Evolutionary conservation across 1,284 basidiomycete genomes (phyloP), one percentile per base, ranked within the genome.

Genomic region (Moesziomyces sp.): DNA sequence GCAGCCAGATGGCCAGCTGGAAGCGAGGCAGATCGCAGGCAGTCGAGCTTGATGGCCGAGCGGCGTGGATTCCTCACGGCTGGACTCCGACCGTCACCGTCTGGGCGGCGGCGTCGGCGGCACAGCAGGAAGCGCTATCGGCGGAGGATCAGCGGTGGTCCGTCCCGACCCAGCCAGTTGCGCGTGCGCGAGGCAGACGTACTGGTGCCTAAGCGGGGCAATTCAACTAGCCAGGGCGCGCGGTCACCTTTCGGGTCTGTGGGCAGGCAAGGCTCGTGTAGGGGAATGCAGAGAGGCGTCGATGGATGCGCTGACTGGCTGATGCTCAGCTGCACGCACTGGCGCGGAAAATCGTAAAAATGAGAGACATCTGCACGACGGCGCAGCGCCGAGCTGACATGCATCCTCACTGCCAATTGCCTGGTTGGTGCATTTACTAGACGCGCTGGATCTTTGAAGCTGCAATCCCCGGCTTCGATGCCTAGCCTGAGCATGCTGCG

Each of bases 1-100:
- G 30, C 38, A 18, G 18, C 38, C 38, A 40, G 38, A n/a, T 40
- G 38, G 38, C 38, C 18, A 33, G 14, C 14, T 40, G 16, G 38
- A 40, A 40, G 38, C 38, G 38, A 40, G 38, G 38, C 38, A 40
- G 38, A 40, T 40, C 38, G 38, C 38, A 40, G 38, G 38, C 38
- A 18, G 38, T 40, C 38, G 38, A 18, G 38, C 16, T 40, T 40
- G 38, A 40, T 18, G 38, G 14, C 16, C 38, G 38, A 18, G 38
- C 38, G 38, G 38, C 38, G 38, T 40, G 38, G 38, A 40, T 40
- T 18, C 38, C 38, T 40, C 38, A n/a, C 38, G 38, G 16, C 18
- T 40, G 38, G 14, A 40, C 38, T 40, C 16, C 38, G 38, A 40
- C 38, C 38, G 13, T 7, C 14, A 7, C 38, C 5, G 16, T 18